Evolutionary conservation across 768 basidiomycete species (phyloP), one percentile per base, ranked within the genome.

Genomic region (Xerocomus potaroensis): DNA sequence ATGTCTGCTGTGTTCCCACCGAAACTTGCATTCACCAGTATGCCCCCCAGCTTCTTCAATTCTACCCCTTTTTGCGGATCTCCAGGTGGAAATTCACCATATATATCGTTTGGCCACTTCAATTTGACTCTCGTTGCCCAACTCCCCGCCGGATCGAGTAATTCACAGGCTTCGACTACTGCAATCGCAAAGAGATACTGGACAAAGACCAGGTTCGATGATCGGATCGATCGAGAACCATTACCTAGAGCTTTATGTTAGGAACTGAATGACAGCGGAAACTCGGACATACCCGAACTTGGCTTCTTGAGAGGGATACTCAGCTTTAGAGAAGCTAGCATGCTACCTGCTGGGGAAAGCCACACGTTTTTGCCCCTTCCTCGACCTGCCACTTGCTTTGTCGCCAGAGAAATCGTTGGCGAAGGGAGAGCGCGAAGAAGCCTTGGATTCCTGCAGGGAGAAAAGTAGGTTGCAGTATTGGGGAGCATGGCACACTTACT

Each of bases 41-140:
- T 84, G 0, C 96, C 95, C 1, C 95, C 95, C 29, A 97, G 70
- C 66, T 99, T 98, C 66, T 77, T 83, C 47, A 67, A 66, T 54
- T 80, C 78, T 16, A 69, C 69, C 1, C 32, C 36, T 16, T 27
- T 50, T 27, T 22, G 5, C 5, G 43, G 11, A 5, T 69, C 71
- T 2, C 63, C 70, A 4, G 64, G 68, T 27, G 71, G 80, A 32
- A 74, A 71, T 32, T 81, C 74, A 2, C 83, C 87, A 58, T 97
- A 97, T 4, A 99, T 71, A 57, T 98, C 96, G 59, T 98, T 98
- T 16, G 95, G 96, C 96, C 96, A 98, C 65, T 97, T 98, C 21
- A 98, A 70, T 32, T 83, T 74, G 10, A 96, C 78, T 12, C 72
- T 72, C 3, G 79, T 68, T 11, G 79, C 83, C 41, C 69, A 72